phyloP scores from a whole-genome alignment of 306 rosid species.

The Biancaea sappan region DNA sequence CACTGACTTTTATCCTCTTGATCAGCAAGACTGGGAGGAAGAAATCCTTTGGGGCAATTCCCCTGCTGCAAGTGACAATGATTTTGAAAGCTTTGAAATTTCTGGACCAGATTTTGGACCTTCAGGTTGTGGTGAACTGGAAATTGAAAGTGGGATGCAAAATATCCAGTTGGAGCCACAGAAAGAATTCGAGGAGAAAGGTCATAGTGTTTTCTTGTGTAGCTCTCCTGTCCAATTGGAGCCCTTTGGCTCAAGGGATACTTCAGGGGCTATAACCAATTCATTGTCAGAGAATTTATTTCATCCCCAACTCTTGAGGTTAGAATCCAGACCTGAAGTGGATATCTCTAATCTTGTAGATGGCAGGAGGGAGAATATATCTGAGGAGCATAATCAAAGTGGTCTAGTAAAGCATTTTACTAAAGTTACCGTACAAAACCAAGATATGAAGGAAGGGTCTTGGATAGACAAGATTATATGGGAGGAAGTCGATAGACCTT shows the following conservation, averaged over 20 bases:
- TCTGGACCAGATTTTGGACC: constrained; percentile 63
- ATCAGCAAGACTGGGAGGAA: constrained; percentile 94
- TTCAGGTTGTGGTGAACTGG: constrained; percentile 53
- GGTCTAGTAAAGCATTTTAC: constrained; percentile 52
- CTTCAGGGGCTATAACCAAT: constrained; percentile 43
- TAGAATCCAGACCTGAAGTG: constrained; percentile 58
- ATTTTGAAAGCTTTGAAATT: constrained; percentile 61
- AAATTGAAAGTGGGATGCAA: constrained; percentile 49
- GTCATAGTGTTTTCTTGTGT: constrained; percentile 33
- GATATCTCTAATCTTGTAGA: constrained; percentile 47
- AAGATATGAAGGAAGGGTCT: constrained; percentile 74
- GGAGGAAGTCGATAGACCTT: constrained; percentile 65
- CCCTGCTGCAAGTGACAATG: constrained; percentile 52
- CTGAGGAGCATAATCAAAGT: constrained; percentile 53
- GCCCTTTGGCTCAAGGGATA: constrained; percentile 59
- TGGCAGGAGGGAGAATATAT: constrained; percentile 42
- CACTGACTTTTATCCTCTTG: constrained; percentile 71
- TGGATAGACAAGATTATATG: constrained; percentile 90
- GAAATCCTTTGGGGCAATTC: constrained; percentile 87
- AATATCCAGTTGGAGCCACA: constrained; percentile 39
- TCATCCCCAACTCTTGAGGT: constrained; percentile 91
- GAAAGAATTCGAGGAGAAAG: constrained; percentile 44
- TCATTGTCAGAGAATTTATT: constrained; percentile 46
- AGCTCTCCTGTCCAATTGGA: constrained; percentile 59
- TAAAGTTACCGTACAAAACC: constrained; percentile 66